phyloP scores from a whole-genome alignment of 2,329 filamentous ascomycete species.

The Xylaria sp. region DNA sequence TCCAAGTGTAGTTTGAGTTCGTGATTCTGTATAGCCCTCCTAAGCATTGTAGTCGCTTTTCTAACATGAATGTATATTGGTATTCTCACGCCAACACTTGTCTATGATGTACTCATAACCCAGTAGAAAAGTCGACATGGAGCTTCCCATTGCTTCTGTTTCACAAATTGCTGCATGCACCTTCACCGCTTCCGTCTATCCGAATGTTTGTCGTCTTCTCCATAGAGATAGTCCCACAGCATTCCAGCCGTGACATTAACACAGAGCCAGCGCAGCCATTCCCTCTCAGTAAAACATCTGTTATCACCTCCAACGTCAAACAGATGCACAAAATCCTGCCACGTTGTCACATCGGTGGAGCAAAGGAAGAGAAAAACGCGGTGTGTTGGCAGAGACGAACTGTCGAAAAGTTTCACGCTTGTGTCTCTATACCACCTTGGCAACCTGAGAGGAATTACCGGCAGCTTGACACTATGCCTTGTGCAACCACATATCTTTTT shows the following conservation, averaged over 20 bases:
- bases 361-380: background rate
- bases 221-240: background rate
- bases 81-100: background rate
- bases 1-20: background rate
- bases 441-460: too few species aligned
- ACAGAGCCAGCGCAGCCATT: background rate
- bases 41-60: background rate
- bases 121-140: background rate
- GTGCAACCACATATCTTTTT: background rate
- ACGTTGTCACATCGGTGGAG: background rate
- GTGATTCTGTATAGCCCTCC: background rate
- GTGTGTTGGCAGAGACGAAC: background rate
- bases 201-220: constrained; percentile 2
- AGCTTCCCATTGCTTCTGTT: background rate
- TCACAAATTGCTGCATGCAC: background rate
- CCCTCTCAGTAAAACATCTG: background rate
- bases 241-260: background rate
- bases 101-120: too few species aligned
- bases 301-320: background rate
- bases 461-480: background rate
- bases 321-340: background rate
- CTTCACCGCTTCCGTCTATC: background rate
- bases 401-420: background rate
- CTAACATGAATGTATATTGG: background rate
- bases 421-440: background rate